These are phyloP conservation scores for Acanthamoeba culbertsoni DNA, from an alignment of 208 protist genomes.

Conservation along the genomic window DNA sequence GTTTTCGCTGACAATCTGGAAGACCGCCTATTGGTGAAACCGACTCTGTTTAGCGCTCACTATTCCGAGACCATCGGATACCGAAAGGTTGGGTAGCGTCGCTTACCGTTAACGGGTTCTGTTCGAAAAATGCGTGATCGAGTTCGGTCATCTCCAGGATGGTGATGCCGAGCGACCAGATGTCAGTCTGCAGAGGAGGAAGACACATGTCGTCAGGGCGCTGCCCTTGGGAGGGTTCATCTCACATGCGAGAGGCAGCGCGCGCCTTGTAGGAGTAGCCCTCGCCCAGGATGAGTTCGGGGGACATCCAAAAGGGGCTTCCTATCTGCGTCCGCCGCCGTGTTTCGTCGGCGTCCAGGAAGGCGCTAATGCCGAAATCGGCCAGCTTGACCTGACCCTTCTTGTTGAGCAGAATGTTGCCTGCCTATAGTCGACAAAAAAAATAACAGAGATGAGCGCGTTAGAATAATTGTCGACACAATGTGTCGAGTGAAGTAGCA, in stretches of 20 bases:
- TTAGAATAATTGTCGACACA: background rate
- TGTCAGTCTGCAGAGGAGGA: background rate
- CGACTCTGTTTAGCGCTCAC: too few relatives aligned
- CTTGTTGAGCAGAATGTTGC: slow-evolving; percentile 57
- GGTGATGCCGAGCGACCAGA: slow-evolving; percentile 40
- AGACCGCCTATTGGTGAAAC: background rate
- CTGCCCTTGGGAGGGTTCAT: too few relatives aligned
- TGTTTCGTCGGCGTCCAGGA: slow-evolving; percentile 29
- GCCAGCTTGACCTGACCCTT: slow-evolving; percentile 55
- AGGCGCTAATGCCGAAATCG: slow-evolving; percentile 49
- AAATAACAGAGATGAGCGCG: background rate
- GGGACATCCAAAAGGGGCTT: slow-evolving; percentile 60
- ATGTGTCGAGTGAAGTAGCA: too few relatives aligned
- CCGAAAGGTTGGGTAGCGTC: too few relatives aligned
- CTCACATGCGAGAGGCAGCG: background rate
- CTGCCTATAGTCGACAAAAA: background rate
- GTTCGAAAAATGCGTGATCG: slow-evolving; percentile 38
- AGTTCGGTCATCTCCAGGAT: slow-evolving; percentile 50
- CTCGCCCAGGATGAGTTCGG: slow-evolving; percentile 53
- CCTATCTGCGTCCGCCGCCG: slow-evolving; percentile 47
- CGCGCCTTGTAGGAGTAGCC: slow-evolving; percentile 36
- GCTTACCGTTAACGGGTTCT: slow-evolving; percentile 40
- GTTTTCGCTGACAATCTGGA: slow-evolving; percentile 39
- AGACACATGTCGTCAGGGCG: background rate
- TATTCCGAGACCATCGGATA: too few relatives aligned